These are phyloP conservation scores for Globisporangium spinosum DNA, from an alignment of 352 stramenopile genomes.

Conservation along the genomic window DNA sequence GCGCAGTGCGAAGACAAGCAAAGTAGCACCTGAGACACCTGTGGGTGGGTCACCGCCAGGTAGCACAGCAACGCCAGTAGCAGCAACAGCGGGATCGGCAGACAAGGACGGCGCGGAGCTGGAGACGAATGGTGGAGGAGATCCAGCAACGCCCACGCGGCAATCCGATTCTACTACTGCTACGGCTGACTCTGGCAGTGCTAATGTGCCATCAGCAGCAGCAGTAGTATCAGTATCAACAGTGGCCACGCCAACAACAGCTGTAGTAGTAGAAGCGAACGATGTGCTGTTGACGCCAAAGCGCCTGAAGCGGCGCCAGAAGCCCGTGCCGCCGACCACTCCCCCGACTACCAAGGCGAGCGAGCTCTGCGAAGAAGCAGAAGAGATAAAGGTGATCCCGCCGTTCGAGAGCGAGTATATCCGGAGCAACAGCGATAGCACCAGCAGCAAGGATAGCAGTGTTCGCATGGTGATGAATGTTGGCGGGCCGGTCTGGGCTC, in stretches of 20 bases:
- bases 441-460: not conserved
- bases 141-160: not conserved
- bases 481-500: constrained; percentile 73
- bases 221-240: not conserved
- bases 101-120: not conserved
- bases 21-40: not conserved
- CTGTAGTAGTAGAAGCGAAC: constrained; percentile 2
- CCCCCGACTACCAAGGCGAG: not conserved
- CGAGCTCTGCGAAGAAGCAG: not conserved
- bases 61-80: not conserved
- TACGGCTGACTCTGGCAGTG: not conserved
- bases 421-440: not conserved
- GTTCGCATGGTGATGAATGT: constrained; percentile 58
- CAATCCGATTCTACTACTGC: not conserved
- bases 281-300: constrained; percentile 19
- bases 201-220: not conserved
- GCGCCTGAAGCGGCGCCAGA: constrained; percentile 23
- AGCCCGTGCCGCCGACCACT: constrained; percentile 17
- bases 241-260: not conserved
- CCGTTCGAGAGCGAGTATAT: constrained; percentile 48
- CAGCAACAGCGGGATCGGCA: constrained; percentile 2
- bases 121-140: not conserved
- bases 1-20: not conserved
- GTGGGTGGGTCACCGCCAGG: not conserved
- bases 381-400: constrained; percentile 30